Base-by-base conservation (phyloP, 1,139 yeast species). In the Yamadazyma atmosphaerica region DNA sequence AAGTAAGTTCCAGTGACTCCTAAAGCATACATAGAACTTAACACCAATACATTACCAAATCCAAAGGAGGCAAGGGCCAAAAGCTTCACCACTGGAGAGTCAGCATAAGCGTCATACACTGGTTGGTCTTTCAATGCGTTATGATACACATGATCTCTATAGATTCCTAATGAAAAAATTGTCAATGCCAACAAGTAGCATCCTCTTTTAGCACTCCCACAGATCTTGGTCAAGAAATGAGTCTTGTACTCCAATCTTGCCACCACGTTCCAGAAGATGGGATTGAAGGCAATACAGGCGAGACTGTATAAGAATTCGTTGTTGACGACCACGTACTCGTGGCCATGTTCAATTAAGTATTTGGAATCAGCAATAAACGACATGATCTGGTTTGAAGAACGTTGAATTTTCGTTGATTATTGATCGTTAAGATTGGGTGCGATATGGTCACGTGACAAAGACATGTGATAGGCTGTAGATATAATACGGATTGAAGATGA, bases 1-100 rank as follows among this genome's bases (percentile, higher is more conserved):
- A 92, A 70, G 57, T 92, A 92, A 14, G 98, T 92, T 12, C 98
- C 98, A 9, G 97, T 90, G 46, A 92, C 79, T 16, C 98, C 98
- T 49, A 92, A 73, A n/a, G 86, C 84, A 69, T 81, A 92, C 98
- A 92, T 92, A 27, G 96, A 87, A 19, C 82, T 65, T 32, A 86
- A 49, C 1, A 90, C 98, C 40, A 92, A 76, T 7, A 87, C 63
- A 49, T 89, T 89, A 22, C 98, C 98, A 38, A 72, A 60, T 1
- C 61, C 78, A 51, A 89, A 85, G 7, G 57, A 37, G 6, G 44
- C 45, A 37, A 68, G 47, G 2, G 77, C 74, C 42, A 66, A 49
- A 2, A 61, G 58, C 40, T 58, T 58, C 31, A 70, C 43, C 54
- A 67, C 11, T 49, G 61, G 28, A 55, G 53, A 68, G 51, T 58